These are phyloP conservation scores for Aureobasidium mangrovei DNA, from an alignment of 2,329 filamentous ascomycete species.

Conservation along the genomic window DNA sequence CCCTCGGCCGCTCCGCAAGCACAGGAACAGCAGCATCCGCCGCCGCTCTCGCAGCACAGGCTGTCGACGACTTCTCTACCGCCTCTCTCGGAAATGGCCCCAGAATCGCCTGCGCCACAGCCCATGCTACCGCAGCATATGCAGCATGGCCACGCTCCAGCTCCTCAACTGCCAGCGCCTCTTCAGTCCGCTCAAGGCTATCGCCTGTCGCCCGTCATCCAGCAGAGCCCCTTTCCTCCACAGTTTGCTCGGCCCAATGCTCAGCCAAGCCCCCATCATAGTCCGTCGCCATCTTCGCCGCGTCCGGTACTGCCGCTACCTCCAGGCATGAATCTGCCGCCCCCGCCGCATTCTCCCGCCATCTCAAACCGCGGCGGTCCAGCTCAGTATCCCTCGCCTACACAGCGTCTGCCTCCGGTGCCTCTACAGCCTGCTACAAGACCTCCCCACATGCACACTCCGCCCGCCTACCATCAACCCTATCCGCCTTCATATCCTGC, in stretches of 20 bases:
- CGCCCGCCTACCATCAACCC: conserved; percentile 25
- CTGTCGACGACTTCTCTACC: conserved; percentile 24
- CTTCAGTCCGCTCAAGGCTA: conserved; percentile 24
- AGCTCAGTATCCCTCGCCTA: conserved; percentile 27
- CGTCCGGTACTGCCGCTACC: conserved; percentile 30
- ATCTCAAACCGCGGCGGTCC: conserved; percentile 17
- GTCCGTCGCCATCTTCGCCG: conserved; percentile 28
- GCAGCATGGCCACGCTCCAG: neutral
- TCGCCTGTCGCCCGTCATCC: conserved; percentile 27
- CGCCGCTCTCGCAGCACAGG: neutral
- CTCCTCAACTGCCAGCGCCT: conserved; percentile 20
- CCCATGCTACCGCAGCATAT: conserved; percentile 18
- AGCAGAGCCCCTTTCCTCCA: conserved; percentile 31
- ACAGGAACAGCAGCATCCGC: neutral
- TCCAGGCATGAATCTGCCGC: conserved; percentile 26
- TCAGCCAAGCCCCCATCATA: conserved; percentile 21
- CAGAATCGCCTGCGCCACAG: conserved; percentile 25
- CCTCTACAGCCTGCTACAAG: conserved; percentile 18
- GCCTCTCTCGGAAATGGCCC: conserved; percentile 28
- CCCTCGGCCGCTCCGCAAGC: conserved; percentile 18
- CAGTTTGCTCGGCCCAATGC: conserved; percentile 19
- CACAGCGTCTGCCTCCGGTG: conserved; percentile 19
- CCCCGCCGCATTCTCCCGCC: conserved; percentile 19
- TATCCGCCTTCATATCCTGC: conserved; percentile 20
- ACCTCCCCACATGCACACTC: conserved; percentile 25